Percentiles rank a stretch among this genome's conserved stretches.
phyloP scores from a whole-genome alignment of 805 yeast species.

The Komagataella populi region DNA sequence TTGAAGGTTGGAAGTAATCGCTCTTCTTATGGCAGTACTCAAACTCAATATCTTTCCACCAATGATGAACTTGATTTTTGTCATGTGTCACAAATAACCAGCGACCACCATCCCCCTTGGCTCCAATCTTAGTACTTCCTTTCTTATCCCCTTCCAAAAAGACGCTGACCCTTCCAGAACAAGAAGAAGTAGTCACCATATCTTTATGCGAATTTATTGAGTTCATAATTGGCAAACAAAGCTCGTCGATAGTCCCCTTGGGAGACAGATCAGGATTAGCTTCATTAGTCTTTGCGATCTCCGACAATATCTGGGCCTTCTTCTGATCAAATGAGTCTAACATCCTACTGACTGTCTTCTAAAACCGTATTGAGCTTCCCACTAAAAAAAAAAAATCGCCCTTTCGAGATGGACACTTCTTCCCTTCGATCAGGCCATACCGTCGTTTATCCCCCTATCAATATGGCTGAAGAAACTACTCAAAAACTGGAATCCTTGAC shows the following conservation, averaged over 20 bases:
- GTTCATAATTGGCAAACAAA: slow-evolving; percentile 59
- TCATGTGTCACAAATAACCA: slow-evolving; percentile 80
- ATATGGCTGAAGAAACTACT: slow-evolving; percentile 5
- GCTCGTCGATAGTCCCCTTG: slow-evolving; percentile 71
- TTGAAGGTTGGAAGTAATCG: slow-evolving; percentile 12
- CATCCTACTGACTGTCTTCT: slow-evolving; percentile 11
- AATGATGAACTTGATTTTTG: slow-evolving; percentile 26
- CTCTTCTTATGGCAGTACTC: background rate
- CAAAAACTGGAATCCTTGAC: slow-evolving; percentile 14
- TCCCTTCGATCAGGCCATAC: background rate
- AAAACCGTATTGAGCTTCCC: background rate
- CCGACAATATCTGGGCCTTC: slow-evolving; percentile 38
- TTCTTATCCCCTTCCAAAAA: slow-evolving; percentile 61
- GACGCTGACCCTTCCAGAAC: slow-evolving; percentile 79
- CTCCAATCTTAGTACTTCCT: slow-evolving; percentile 38
- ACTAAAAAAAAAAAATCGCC: background rate
- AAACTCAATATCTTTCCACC: slow-evolving; percentile 28
- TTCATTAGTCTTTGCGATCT: slow-evolving; percentile 25
- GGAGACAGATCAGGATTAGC: slow-evolving; percentile 62
- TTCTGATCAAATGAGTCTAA: slow-evolving; percentile 56
- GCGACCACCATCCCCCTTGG: slow-evolving; percentile 75
- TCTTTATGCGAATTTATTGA: slow-evolving; percentile 48
- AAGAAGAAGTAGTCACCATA: slow-evolving; percentile 79
- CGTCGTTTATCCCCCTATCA: background rate
- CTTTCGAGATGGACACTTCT: background rate